A percentile compares a stretch with the other conserved stretches of the same genome.
Conservation (phyloP, 441 rosid genomes). For the Capsella rubella region DNA sequence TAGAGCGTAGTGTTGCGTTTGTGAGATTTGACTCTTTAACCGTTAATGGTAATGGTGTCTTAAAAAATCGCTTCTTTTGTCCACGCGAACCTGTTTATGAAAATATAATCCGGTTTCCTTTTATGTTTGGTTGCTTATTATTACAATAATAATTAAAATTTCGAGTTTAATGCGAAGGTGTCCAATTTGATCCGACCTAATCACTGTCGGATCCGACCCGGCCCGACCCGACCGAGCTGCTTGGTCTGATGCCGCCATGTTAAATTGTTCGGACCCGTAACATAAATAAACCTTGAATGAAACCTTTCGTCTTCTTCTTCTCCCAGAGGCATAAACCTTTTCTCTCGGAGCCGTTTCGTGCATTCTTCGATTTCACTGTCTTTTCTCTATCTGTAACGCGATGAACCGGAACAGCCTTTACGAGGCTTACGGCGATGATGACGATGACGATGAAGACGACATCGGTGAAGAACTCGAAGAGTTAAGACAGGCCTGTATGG, state of each 20-base stretch:
- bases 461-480: constrained; percentile 80
- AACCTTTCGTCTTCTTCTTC: constrained; percentile 13
- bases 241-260: constrained; percentile 26
- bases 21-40: constrained; percentile 30
- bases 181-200: background rate
- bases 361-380: background rate
- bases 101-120: background rate
- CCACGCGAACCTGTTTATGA: background rate
- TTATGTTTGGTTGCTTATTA: background rate
- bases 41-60: background rate
- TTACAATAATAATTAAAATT: background rate
- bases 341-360: constrained; percentile 24
- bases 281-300: background rate
- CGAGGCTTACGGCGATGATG: constrained; percentile 40
- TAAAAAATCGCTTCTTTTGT: background rate
- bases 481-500: constrained; percentile 67
- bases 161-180: background rate
- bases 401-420: constrained; percentile 36
- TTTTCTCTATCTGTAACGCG: background rate
- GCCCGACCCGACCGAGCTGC: background rate
- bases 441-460: constrained; percentile 50
- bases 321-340: constrained; percentile 13
- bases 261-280: background rate
- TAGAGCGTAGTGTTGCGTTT: background rate
- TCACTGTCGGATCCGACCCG: background rate